These are phyloP conservation scores for Vitis amurensis DNA, from an alignment of 164 flowering plant species.

Conservation along the genomic window DNA sequence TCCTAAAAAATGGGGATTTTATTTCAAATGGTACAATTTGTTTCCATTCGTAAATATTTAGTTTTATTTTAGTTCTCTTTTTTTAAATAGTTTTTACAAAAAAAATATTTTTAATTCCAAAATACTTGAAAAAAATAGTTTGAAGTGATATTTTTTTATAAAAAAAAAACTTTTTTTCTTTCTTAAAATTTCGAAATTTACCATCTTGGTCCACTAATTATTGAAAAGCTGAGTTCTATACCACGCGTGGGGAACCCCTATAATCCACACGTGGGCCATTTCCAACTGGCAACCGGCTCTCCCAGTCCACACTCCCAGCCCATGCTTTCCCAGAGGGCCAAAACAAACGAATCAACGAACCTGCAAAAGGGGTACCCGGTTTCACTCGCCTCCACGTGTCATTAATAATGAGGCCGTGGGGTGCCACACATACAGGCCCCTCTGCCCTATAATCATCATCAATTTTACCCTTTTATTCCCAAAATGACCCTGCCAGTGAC, in stretches of 20 bases:
- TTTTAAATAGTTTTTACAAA: too few relatives aligned
- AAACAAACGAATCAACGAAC: background rate
- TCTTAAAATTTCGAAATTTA: background rate
- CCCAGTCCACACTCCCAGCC: background rate
- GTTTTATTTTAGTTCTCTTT: too few relatives aligned
- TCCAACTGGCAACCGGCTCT: background rate
- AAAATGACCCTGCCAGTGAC: background rate
- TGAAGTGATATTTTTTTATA: too few relatives aligned
- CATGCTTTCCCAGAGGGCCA: background rate
- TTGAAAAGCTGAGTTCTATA: background rate
- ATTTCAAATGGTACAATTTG: too few relatives aligned
- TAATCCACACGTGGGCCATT: conserved; percentile 14
- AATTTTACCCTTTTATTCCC: too few relatives aligned
- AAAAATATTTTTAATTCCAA: too few relatives aligned
- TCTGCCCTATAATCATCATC: too few relatives aligned
- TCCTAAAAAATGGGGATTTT: too few relatives aligned
- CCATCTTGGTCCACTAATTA: background rate
- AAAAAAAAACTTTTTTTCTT: too few relatives aligned
- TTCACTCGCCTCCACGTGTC: conserved; percentile 9
- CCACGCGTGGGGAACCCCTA: conserved; percentile 9
- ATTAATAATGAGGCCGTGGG: background rate
- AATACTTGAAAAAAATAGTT: too few relatives aligned
- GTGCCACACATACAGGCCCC: too few relatives aligned
- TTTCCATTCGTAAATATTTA: too few relatives aligned
- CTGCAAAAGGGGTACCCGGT: background rate